Base-by-base conservation (phyloP, 2,329 filamentous ascomycete genomes). In the Myotisia sp. region DNA sequence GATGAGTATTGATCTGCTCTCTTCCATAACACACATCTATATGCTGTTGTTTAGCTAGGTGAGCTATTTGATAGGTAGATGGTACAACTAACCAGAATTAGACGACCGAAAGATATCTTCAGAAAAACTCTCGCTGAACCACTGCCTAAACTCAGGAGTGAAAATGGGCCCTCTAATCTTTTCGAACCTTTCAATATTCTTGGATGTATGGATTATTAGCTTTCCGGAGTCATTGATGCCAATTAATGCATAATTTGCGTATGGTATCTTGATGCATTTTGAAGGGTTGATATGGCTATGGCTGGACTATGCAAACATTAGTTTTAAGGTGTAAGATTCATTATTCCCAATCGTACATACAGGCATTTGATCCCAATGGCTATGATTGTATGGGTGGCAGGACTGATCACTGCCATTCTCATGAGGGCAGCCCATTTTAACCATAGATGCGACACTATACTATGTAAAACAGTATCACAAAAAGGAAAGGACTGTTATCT, bases 151-250 rank as follows among this genome's bases (percentile, higher is more conserved):
- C 16, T 42, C 38, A 3, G 32, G 23, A 16, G 35, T 36, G 21
- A 42, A 40, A 13, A 42, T 27, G 17, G 35, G 30, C 14, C 33
- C 38, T 12, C 24, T 34, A 31, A 34, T 32, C 27, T 27, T 34
- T 23, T n/a, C n/a, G n/a, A n/a, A n/a, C n/a, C n/a, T n/a, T n/a
- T 34, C 33, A 33, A 42, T 27, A 23, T 33, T 36, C 8, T 29
- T 32, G 13, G 40, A 42, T 6, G 38, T 34, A 17, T 40, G 35
- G 18, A 33, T 34, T 28, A 26, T 36, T 17, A 42, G 32, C n/a
- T 33, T 28, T 33, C 40, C 40, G 7, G 24, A 29, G 13, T 33
- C 29, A 19, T 42, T 38, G 34, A 42, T 37, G 3, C 35, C 38
- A 13, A 42, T 34, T 17, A 40, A 16, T 8, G 40, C 40, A 36